phyloP scores from a whole-genome alignment of 2,329 filamentous ascomycete species.

The Verticillium alfalfae region DNA sequence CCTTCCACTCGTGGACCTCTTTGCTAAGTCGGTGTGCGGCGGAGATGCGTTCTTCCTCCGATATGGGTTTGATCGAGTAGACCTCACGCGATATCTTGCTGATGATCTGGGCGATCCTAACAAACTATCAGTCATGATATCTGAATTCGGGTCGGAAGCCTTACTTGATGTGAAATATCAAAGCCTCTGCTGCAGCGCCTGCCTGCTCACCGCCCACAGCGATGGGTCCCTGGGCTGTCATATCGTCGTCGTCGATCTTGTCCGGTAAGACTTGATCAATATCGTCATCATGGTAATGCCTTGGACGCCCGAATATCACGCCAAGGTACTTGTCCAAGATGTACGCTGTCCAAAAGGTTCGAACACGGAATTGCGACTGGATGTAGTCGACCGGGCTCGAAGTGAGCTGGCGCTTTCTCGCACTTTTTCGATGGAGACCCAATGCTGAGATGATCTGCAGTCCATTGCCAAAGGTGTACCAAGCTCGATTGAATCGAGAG shows the following conservation, averaged over 20 bases:
- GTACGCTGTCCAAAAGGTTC: conserved; percentile 59
- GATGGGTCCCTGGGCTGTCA: conserved; percentile 29
- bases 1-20: conserved; percentile 32
- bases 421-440: conserved; percentile 29
- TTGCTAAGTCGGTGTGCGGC: conserved; percentile 29
- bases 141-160: conserved; percentile 15
- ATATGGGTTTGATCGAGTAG: conserved; percentile 29
- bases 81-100: conserved; percentile 31
- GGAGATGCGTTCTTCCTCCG: conserved; percentile 26
- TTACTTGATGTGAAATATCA: conserved; percentile 37
- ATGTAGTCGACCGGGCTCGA: conserved; percentile 30
- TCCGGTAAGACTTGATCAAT: conserved; percentile 55
- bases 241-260: conserved; percentile 49
- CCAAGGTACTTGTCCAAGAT: conserved; percentile 58
- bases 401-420: conserved; percentile 17
- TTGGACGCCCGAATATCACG: conserved; percentile 56
- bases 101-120: conserved; percentile 27
- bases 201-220: conserved; percentile 17
- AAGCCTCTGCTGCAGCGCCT: conserved; percentile 45
- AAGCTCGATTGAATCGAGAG: conserved; percentile 53
- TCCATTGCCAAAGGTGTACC: conserved; percentile 53
- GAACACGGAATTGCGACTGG: conserved; percentile 44
- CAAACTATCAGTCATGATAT: conserved; percentile 5
- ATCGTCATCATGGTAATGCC: conserved; percentile 58
- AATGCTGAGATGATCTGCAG: conserved; percentile 43